Evolutionary conservation across 495 filamentous ascomycete genomes (phyloP).

Genomic region (Neurospora sp.): DNA sequence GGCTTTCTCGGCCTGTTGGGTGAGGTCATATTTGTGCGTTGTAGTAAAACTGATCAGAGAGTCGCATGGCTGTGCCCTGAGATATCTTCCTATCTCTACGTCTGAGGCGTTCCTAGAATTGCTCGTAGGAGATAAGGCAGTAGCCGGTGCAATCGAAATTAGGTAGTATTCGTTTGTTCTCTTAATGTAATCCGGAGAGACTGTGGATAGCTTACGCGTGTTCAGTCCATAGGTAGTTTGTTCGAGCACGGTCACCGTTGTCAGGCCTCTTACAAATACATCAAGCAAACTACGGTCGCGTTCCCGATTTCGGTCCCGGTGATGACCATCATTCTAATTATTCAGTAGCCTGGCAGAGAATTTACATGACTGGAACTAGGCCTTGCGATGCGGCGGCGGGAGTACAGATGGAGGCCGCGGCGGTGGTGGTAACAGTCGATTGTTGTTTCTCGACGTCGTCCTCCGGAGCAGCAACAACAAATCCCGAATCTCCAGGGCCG

Average conservation of each 20-base stretch:
- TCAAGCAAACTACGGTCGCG: background rate
- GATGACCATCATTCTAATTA: background rate
- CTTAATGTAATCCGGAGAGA: background rate
- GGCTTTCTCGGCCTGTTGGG: conserved; percentile 4
- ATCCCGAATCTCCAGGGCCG: background rate
- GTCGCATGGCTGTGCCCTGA: background rate
- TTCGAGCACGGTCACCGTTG: background rate
- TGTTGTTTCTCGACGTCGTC: background rate
- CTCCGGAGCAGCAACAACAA: background rate
- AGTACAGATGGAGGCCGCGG: too few relatives aligned
- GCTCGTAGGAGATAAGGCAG: background rate
- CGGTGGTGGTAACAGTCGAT: too few relatives aligned
- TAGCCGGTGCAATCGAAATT: background rate
- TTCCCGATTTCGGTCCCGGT: background rate
- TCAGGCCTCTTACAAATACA: background rate
- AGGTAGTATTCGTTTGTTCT: background rate
- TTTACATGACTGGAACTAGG: background rate
- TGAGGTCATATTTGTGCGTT: background rate
- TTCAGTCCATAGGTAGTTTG: background rate
- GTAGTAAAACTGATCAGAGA: background rate
- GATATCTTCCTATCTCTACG: background rate
- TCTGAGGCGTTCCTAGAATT: background rate
- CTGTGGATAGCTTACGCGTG: background rate
- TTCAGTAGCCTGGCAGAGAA: background rate
- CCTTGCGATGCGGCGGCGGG: background rate